Base-by-base conservation (phyloP, 1,139 yeast species). In the Sugiyamaella novakii region DNA sequence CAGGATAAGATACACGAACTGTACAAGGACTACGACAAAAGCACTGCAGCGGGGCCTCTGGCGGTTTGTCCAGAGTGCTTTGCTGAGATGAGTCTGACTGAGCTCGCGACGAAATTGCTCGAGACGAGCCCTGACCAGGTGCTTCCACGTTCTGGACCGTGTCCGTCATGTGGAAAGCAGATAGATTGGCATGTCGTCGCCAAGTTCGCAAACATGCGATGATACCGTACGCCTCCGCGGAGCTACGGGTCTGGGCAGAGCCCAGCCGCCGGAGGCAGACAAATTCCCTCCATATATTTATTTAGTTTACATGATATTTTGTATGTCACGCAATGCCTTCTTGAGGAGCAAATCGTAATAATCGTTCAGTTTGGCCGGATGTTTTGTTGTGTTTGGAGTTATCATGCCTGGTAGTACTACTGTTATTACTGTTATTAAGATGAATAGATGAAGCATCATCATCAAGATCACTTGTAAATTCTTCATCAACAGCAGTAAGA, bases 401-500 rank as follows among this genome's bases (percentile, higher is more conserved):
- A 14, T 41, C 36, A 12, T 24, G 37, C 30, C 37, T 41, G 35
- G 19, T 19, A 22, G 36, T 21, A 15, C 15, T 17, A n/a, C 12
- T 40, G 35, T 29, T 10, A 19, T n/a, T 41, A n/a, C n/a, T 25
- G 18, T 14, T 21, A 24, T 42, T 42, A n/a, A 42, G 18, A 12
- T 38, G 43, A 6, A 38, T 19, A 29, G 53, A 50, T 15, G 48
- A 51, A 5, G 53, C 58, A 21, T 55, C 58, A 27, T 55, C 60
- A 14, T 54, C 55, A 5, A 51, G 54, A 43, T 56, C 51, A 40
- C 47, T 39, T 14, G 37, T 18, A 28, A 43, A 47, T 28, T 43
- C 54, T 24, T 57, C 63, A 37, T 68, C 69, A 36, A 68, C 53
- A 6, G 66, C 58, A 3, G 69, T 63, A 29, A 68, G 54, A 33